Evolutionary conservation across 495 filamentous ascomycete species (phyloP), one percentile per base, ranked within the genome.

Genomic region (Aspergillus affinis): DNA sequence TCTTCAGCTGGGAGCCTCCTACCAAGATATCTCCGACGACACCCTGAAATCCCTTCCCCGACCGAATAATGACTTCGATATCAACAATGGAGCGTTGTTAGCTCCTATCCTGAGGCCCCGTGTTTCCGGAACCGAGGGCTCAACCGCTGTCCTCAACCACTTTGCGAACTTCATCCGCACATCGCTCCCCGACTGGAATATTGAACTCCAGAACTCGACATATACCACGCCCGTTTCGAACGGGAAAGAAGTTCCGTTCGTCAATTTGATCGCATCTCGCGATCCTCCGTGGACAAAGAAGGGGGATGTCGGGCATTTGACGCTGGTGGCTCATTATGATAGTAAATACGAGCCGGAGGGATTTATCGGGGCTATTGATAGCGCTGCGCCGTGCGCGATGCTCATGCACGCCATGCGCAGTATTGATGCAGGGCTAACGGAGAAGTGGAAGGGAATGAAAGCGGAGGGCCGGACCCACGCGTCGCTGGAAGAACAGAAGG

Each of bases 241-340:
- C 3, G 78, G 83, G 27, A 83, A 77, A 49, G 78, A 88, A 15
- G 76, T 98, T 0, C 91, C 91, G 0, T 98, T 98, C 70, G 73
- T 82, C 53, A 98, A 98, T 67, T 76, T 98, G 45, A 88, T 97
- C 52, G 86, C 91, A 30, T 87, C 85, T n/a, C 87, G 92, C 54
- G 93, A 98, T 71, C 94, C 94, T 23, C 94, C 94, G 2, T 91
- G 91, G 86, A 76, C 85, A 2, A 64, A 74, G 4, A 69, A 76
- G 2, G 93, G 91, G 1, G 88, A 97, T 57, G 85, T 92, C 15
- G 88, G 87, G 20, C 74, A 92, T 23, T 72, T 98, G 66, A 92
- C 91, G 12, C 80, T 98, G 30, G 95, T 92, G 21, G 94, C 94
- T 48, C 94, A 98, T 76, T 98, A 96, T 75, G 94, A 98, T 65